Percentiles rank a stretch among this genome's conserved stretches.
These are phyloP conservation scores for Fistulinella prunicolor DNA, from an alignment of 768 basidiomycete genomes.

Conservation along the genomic window DNA sequence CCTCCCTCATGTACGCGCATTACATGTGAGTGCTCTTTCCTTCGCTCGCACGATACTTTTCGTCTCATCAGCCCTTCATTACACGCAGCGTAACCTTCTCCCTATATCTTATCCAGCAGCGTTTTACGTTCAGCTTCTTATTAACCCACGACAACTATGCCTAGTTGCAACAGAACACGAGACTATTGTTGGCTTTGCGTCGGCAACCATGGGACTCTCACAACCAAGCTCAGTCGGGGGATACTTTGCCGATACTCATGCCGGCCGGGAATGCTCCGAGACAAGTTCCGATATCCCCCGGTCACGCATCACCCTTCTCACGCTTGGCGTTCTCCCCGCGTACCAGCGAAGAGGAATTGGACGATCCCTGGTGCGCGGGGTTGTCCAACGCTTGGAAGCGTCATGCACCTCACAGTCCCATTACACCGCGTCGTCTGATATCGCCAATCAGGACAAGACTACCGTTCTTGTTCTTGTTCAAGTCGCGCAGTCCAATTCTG, in stretches of 20 bases:
- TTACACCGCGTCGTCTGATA: neutral
- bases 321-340: conserved; percentile 27
- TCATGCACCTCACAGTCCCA: neutral
- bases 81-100: conserved; percentile 22
- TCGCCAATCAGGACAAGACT: conserved; percentile 4
- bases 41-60: neutral
- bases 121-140: conserved; percentile 33
- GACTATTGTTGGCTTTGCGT: conserved; percentile 27
- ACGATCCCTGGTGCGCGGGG: conserved; percentile 26
- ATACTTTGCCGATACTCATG: neutral
- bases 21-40: conserved; percentile 21
- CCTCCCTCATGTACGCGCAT: conserved; percentile 23
- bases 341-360: conserved; percentile 31
- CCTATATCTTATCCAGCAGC: conserved; percentile 27
- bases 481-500: conserved; percentile 25
- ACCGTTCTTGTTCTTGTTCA: conserved; percentile 27
- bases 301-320: conserved; percentile 26
- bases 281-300: conserved; percentile 9
- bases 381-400: conserved; percentile 26
- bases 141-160: conserved; percentile 30
- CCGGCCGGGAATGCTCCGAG: conserved; percentile 2
- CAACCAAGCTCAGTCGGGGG: neutral
- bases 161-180: conserved; percentile 24
- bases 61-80: conserved; percentile 1
- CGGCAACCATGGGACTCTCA: conserved; percentile 18